Base-by-base conservation (phyloP, 192 early-diverging fungal species). In the Podila horticola region DNA sequence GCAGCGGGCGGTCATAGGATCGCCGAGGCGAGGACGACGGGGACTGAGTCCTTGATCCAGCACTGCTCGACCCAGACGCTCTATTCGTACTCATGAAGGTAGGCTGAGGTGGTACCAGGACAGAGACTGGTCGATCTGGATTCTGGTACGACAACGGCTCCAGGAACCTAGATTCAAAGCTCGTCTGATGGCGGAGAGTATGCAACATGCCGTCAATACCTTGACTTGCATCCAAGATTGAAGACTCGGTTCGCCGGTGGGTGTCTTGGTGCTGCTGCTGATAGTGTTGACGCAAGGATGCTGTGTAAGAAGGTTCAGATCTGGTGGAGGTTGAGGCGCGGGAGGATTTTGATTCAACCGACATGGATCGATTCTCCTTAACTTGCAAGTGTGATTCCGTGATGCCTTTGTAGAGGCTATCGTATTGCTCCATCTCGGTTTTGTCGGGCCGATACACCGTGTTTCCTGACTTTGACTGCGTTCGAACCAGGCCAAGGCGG, bases 341-440 rank as follows among this genome's bases (percentile, higher is more conserved):
- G 2, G 52, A 58, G 5, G 66, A 67, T 9, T 11, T 20, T 7
- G 66, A 36, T 5, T n/a, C 52, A 5, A 36, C 22, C 3, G 66
- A 58, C 58, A 28, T 50, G 22, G 55, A 48, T 15, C 67, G 58
- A 17, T 28, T 61, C 1, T 58, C 58, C 12, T 60, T 69, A 41
- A 30, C 67, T 19, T 29, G 30, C 7, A 60, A 3, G 22, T 69
- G 67, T n/a, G 38, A 45, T 24, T 69, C 38, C 4, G 67, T 48
- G 33, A 69, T 69, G 0, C 41, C 67, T 38, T 33, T 58, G 58
- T 45, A 69, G 20, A 69, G 58, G 17, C 29, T 60, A n/a, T 69
- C 29, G 29, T 69, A 69, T 4, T 69, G 67, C 41, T 69, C 67
- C 15, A 60, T 26, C 19, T 69, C 67, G 7, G 58, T 69, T 38